These are phyloP conservation scores for Vanderwaltozyma tropicalis DNA, from an alignment of 805 yeast genomes.

Conservation along the genomic window DNA sequence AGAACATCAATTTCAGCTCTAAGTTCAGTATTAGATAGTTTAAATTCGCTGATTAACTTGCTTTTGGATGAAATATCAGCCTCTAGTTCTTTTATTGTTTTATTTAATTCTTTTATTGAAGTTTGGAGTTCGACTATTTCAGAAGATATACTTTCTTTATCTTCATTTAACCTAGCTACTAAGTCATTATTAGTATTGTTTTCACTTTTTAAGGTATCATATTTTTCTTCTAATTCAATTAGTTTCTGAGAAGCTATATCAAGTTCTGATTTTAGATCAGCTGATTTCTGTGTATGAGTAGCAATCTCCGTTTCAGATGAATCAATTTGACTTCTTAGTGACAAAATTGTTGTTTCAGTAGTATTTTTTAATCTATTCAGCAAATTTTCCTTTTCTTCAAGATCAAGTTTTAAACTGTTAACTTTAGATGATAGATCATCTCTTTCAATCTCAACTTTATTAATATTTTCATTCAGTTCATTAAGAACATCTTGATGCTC, in stretches of 20 bases:
- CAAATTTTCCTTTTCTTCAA: neutral
- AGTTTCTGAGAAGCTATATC: neutral
- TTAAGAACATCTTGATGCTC: neutral
- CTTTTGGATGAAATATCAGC: no score
- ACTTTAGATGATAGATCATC: neutral
- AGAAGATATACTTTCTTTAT: neutral
- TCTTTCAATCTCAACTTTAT: neutral
- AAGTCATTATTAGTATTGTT: neutral
- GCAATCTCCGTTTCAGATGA: neutral
- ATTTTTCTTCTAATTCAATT: neutral
- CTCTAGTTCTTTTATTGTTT: no score
- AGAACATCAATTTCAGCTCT: no score
- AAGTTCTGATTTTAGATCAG: no score
- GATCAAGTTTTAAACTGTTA: neutral
- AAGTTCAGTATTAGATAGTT: no score
- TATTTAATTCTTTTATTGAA: no score
- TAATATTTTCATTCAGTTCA: slow-evolving; percentile 1
- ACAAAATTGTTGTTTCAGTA: neutral
- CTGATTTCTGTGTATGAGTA: neutral
- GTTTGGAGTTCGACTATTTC: no score
- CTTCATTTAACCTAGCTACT: neutral
- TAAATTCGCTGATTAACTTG: no score
- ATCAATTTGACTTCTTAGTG: neutral
- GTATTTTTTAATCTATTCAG: neutral
- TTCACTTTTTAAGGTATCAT: neutral